Evolutionary conservation across 2,329 filamentous ascomycete species (phyloP), one percentile per base, ranked within the genome.

Genomic region (Cladosporium sp.): DNA sequence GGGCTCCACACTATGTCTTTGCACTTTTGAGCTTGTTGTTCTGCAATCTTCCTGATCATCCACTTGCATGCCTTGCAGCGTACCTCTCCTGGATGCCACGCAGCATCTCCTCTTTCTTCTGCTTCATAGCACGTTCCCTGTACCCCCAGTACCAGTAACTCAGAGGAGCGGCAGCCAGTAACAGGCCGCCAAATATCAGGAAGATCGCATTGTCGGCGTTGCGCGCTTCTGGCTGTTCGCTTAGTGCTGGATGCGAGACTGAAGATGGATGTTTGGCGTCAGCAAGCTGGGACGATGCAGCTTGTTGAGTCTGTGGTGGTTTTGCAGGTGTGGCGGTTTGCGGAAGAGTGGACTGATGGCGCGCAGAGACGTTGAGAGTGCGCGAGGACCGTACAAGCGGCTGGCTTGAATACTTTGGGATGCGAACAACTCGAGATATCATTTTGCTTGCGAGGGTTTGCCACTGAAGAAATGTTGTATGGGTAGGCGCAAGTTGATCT

Each of bases 101-200:
- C 38, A 59, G 28, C 34, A 59, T 59, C 49, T 59, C 50, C 39
- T 59, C 56, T 30, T 59, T 59, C 49, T 59, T 59, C n/a, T 19
- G 20, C 19, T 25, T 59, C 39, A 59, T 59, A 6, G 47, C 47
- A 9, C 40, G 39, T 28, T 59, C 56, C 20, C 56, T 52, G 39
- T 59, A 52, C 0, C 56, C 56, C 56, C 56, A 59, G 39, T 59
- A 59, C 56, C 56, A 59, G 28, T 59, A 59, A 30, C 56, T 59
- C 49, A 59, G 25, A 22, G 56, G 56, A 3, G 25, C n/a, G 15
- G 22, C 47, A 22, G 20, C 56, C 15, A 43, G 15, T 2, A 59
- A 19, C 39, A 59, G 39, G 6, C 56, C 49, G 15, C 38, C 38
- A n/a, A 59, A 59, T 12, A 52, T 47, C 4, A 59, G 20, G 14